Base-by-base conservation (phyloP, 768 basidiomycete genomes). In the Solioccasus polychromus region DNA sequence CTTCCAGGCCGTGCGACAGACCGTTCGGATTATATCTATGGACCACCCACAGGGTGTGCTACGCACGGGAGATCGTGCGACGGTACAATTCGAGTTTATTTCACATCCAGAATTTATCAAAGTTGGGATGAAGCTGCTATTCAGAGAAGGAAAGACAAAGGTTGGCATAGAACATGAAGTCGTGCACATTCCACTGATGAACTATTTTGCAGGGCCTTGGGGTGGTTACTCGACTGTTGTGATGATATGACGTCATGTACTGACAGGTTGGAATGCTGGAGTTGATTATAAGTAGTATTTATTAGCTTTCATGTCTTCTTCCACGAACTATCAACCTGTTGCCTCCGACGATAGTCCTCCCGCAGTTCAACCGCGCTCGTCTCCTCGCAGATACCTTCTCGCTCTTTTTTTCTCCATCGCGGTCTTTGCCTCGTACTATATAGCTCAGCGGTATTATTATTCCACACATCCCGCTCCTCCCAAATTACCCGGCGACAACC, bases 91-190 rank as follows among this genome's bases (percentile, higher is more conserved):
- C 56, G 91, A 97, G 69, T 95, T 97, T 60, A 89, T 95, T 44
- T 85, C 88, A 12, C 85, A 88, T 43, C 86, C 91, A 0, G 95
- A 96, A 71, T 94, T 84, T 61, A 73, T 98, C 52, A 93, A 94
- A 63, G 85, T 85, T 54, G 94, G 94, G 22, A 91, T 90, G 85
- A 92, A 93, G 68, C 73, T 95, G 19, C 68, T 99, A 11, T 93
- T 98, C 64, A 75, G 95, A 31, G 96, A 98, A 67, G 95, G 94
- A 4, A 92, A 92, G 72, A 96, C 93, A 1, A 97, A 96, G 76
- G 92, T 84, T 40, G 26, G 72, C 59, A 22, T 35, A 34, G 38
- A 38, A 34, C 17, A n/a, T 24, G 14, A 39, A 29, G 53, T 30
- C 32, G 17, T 10, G 42, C 37, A 35, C 37, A 30, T 39, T 35